Evolutionary conservation across 306 rosid genomes (phyloP).

Genomic region (Arachis stenosperma): DNA sequence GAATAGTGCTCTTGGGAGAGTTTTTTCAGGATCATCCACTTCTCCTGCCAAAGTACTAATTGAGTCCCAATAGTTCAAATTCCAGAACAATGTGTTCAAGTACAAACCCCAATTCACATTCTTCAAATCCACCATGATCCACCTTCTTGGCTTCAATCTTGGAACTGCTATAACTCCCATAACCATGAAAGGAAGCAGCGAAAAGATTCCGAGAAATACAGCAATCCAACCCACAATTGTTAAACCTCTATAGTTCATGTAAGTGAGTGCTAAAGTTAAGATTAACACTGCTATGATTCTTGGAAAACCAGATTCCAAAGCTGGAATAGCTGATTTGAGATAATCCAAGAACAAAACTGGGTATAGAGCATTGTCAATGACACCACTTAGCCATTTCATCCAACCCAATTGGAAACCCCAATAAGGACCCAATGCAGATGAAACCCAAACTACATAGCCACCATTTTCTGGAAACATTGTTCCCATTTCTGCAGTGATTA

Average conservation of each 20-base stretch:
- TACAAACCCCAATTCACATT: conserved; percentile 63
- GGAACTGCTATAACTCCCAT: conserved; percentile 68
- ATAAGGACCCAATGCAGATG: conserved; percentile 68
- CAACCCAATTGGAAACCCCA: conserved; percentile 80
- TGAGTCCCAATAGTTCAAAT: conserved; percentile 77
- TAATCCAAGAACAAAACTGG: conserved; percentile 69
- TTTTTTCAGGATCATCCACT: conserved; percentile 58
- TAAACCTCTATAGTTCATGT: conserved; percentile 68
- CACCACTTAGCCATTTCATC: conserved; percentile 79
- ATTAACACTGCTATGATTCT: conserved; percentile 49
- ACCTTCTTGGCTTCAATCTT: conserved; percentile 54
- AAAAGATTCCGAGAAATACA: conserved; percentile 59
- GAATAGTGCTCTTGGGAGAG: conserved; percentile 68
- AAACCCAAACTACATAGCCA: conserved; percentile 74
- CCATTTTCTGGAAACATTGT: conserved; percentile 76
- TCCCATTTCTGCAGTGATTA: conserved; percentile 71
- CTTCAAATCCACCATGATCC: conserved; percentile 52
- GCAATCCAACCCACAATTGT: conserved; percentile 72
- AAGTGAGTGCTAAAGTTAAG: conserved; percentile 58
- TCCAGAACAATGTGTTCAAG: conserved; percentile 73
- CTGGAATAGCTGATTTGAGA: conserved; percentile 60
- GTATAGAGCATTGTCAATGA: conserved; percentile 70
- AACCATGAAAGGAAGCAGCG: conserved; percentile 62
- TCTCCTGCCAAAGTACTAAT: conserved; percentile 74
- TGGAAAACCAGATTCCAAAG: conserved; percentile 54